Evolutionary conservation across 176 grass and related monocot genomes (phyloP), one percentile per base, ranked within the genome.

Genomic region (Tillandsia leiboldiana): DNA sequence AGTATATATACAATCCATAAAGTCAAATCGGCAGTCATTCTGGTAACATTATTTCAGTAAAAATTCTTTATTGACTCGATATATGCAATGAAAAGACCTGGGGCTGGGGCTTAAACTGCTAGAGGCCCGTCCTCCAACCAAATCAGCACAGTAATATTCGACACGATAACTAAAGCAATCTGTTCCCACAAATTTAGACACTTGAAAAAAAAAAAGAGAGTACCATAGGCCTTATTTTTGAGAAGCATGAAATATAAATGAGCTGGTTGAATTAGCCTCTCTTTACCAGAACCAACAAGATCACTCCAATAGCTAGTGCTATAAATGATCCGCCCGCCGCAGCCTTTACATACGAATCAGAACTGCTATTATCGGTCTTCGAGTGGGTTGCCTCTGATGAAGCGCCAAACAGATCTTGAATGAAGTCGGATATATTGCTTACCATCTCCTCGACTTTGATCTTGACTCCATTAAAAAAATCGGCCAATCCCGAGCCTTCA

Each of bases 231-330:
- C 10, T 22, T 22, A 22, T 20, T 22, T 22, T 12, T 20, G 8
- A 59, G 56, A 13, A 22, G 20, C n/a, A 59, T 5, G 20, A 59
- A 4, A 18, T 13, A 7, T 13, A 7, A 59, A 8, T 20, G 15
- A 52, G 48, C 47, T 10, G 47, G 14, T 42, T 26, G 64, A 29
- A 8, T 9, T 75, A 96, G 52, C 15, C 66, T 75, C 85, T 83
- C 83, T 92, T 96, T 70, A 89, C 57, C 76, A 96, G 58, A 62
- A 96, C 67, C 18, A 96, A 49, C 42, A 96, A 68, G 53, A 96
- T 92, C 26, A 82, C 81, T 0, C 68, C 76, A 13, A 92, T 67
- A 18, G 83, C 51, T 5, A 96, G 78, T 9, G 70, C 79, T 72
- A 86, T 11, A 54, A 96, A 80, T 1, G 93, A 68, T 69, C 79